Conservation (phyloP, 2,329 filamentous ascomycete species). For the Dactylellina cionopaga region DNA sequence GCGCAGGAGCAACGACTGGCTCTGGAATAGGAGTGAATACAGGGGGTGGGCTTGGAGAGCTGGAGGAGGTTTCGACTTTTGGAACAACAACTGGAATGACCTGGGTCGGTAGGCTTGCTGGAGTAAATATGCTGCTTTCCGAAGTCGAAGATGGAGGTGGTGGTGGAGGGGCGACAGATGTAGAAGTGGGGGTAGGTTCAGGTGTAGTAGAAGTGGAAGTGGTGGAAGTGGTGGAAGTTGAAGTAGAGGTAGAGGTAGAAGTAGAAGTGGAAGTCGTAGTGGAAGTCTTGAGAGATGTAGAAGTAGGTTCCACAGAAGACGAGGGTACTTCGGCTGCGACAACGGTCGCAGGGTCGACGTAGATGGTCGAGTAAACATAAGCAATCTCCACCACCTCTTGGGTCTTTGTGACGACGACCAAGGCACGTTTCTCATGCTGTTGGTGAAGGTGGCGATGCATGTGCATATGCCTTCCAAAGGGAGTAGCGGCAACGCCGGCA, state of each 20-base stretch:
- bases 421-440: constrained; percentile 33
- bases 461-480: constrained; percentile 17
- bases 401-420: constrained; percentile 46
- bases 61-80: neutral
- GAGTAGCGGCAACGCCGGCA: constrained; percentile 13
- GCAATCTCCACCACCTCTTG: constrained; percentile 44
- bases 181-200: too few relatives aligned
- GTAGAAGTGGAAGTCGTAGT: constrained; percentile 10
- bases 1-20: neutral
- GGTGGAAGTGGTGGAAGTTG: constrained; percentile 1
- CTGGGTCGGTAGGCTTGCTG: constrained; percentile 25
- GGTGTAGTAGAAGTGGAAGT: constrained; percentile 1
- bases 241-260: constrained; percentile 1
- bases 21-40: neutral
- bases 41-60: neutral
- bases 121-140: constrained; percentile 24
- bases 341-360: constrained; percentile 24
- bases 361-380: constrained; percentile 42
- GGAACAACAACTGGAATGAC: constrained; percentile 39
- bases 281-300: constrained; percentile 11
- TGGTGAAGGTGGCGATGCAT: constrained; percentile 35
- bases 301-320: neutral
- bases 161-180: constrained; percentile 15
- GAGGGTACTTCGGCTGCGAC: neutral
- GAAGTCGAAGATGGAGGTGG: constrained; percentile 25